Evolutionary conservation across 495 filamentous ascomycete species (phyloP).

Genomic region (Penicillium coffeae): DNA sequence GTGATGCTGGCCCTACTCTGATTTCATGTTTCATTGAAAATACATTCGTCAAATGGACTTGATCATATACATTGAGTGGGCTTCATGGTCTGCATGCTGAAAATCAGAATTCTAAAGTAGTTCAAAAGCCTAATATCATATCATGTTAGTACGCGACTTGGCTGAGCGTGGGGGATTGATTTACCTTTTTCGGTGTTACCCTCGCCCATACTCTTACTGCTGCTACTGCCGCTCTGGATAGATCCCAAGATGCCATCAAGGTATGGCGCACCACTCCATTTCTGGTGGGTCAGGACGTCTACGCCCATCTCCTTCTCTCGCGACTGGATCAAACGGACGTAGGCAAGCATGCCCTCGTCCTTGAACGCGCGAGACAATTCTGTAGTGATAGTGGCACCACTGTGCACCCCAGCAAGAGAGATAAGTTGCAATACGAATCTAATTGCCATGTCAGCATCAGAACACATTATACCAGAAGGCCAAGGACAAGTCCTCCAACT

Average conservation of each 20-base stretch:
- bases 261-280: slow-evolving; percentile 92
- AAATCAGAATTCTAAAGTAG: background rate
- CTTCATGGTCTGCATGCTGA: background rate
- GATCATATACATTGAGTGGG: too few relatives aligned
- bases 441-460: slow-evolving; percentile 6
- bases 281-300: slow-evolving; percentile 96
- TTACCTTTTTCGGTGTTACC: slow-evolving; percentile 68
- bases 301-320: slow-evolving; percentile 89
- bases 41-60: too few relatives aligned
- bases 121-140: background rate
- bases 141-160: background rate
- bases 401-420: slow-evolving; percentile 85
- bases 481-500: too few relatives aligned
- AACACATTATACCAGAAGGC: too few relatives aligned
- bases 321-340: slow-evolving; percentile 83
- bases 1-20: too few relatives aligned
- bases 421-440: slow-evolving; percentile 90
- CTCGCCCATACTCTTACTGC: slow-evolving; percentile 78
- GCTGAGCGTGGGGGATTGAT: slow-evolving; percentile 7
- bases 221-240: slow-evolving; percentile 86
- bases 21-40: too few relatives aligned
- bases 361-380: slow-evolving; percentile 83
- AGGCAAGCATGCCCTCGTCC: slow-evolving; percentile 89
- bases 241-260: slow-evolving; percentile 90
- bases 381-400: slow-evolving; percentile 78